Conservation (phyloP, 2,329 filamentous ascomycete species). For the Colletotrichum graminicola region DNA sequence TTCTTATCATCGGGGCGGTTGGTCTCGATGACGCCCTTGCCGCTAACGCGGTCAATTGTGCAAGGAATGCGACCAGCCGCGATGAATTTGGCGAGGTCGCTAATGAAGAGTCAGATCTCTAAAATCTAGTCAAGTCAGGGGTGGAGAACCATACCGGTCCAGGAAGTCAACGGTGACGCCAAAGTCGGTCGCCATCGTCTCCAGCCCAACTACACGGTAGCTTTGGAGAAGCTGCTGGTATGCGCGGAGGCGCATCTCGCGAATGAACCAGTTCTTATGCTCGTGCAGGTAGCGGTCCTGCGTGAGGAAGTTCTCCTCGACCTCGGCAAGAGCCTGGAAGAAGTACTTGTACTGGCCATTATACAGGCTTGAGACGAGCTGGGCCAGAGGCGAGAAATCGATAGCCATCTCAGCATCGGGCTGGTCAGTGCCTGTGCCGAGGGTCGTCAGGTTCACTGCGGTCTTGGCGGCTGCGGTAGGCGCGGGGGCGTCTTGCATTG, state of each 20-base stretch:
- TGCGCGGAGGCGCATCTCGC: constrained; percentile 95
- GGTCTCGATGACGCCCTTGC: constrained; percentile 97
- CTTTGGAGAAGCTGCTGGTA: constrained; percentile 98
- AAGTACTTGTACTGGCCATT: constrained; percentile 94
- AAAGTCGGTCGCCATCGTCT: constrained; percentile 97
- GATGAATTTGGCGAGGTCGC: constrained; percentile 97
- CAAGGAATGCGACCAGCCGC: constrained; percentile 93
- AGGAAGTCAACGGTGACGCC: constrained; percentile 97
- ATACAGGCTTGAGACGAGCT: constrained; percentile 92
- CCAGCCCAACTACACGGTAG: constrained; percentile 95
- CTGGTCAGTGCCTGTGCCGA: constrained; percentile 77
- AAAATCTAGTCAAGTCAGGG: not conserved
- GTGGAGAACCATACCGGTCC: constrained; percentile 76
- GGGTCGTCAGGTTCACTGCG: constrained; percentile 88
- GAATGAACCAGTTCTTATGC: constrained; percentile 96
- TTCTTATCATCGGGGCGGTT: constrained; percentile 99
- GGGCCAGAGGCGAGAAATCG: constrained; percentile 89
- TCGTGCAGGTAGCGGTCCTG: constrained; percentile 96
- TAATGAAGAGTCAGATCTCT: constrained; percentile 51
- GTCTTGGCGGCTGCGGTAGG: constrained; percentile 63
- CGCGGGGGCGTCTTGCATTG: constrained; percentile 71
- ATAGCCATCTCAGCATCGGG: constrained; percentile 84
- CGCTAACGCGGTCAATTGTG: constrained; percentile 96
- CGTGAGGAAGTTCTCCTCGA: constrained; percentile 93
- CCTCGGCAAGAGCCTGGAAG: constrained; percentile 88